Conservation (phyloP, 441 rosid genomes). For the Erodium moschatum region DNA sequence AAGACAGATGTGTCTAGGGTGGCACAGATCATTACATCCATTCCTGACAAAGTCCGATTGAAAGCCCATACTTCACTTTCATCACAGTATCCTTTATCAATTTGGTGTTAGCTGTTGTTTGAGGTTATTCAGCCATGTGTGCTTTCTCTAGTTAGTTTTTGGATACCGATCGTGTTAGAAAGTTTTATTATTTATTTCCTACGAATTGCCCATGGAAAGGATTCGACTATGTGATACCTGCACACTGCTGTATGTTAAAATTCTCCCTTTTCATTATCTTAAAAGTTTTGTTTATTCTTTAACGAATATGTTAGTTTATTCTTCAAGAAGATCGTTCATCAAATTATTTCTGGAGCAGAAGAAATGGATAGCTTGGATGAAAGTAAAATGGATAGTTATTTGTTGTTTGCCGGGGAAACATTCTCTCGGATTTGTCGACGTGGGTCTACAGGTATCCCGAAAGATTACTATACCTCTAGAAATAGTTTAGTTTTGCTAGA, state of each 20-base stretch:
- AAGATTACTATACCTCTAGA: slow-evolving; percentile 14
- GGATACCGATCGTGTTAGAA: slow-evolving; percentile 8
- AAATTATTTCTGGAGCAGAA: slow-evolving; percentile 49
- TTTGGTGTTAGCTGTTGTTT: slow-evolving; percentile 11
- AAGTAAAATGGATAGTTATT: slow-evolving; percentile 28
- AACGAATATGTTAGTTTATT: slow-evolving; percentile 47
- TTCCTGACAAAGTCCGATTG: slow-evolving; percentile 81
- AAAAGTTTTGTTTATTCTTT: slow-evolving; percentile 33
- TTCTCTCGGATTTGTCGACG: slow-evolving; percentile 87
- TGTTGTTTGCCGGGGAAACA: slow-evolving; percentile 56
- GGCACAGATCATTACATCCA: slow-evolving; percentile 66
- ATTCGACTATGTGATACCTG: not conserved
- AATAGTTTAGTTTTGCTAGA: slow-evolving; percentile 5
- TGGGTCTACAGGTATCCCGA: slow-evolving; percentile 70
- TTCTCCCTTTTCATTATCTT: slow-evolving; percentile 12
- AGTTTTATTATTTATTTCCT: slow-evolving; percentile 4
- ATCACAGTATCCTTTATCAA: slow-evolving; percentile 76
- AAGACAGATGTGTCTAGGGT: slow-evolving; percentile 43
- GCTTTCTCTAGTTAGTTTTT: slow-evolving; percentile 13
- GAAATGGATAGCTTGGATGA: slow-evolving; percentile 26
- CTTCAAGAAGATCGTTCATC: slow-evolving; percentile 63
- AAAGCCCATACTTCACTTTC: slow-evolving; percentile 54
- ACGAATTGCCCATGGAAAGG: not conserved
- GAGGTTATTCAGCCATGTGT: slow-evolving; percentile 12
- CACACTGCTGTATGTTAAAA: not conserved